A percentile compares a stretch with the other conserved stretches of the same genome.
phyloP scores from a whole-genome alignment of 2,329 filamentous ascomycete species.

The Botrytis sinoallii region DNA sequence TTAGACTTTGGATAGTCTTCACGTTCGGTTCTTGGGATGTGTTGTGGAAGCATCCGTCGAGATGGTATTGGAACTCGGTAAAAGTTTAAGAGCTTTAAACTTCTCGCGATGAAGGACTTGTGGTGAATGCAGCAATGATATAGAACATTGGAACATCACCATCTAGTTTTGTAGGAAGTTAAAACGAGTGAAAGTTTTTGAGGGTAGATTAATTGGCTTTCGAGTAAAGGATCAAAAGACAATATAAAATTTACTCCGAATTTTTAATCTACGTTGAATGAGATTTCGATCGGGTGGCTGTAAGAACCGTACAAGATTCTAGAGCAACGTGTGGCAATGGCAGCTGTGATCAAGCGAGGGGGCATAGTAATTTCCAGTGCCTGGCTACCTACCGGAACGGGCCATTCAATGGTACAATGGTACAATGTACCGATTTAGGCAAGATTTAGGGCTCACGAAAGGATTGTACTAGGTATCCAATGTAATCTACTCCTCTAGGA shows the following conservation, averaged over 20 bases:
- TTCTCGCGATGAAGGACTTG: not conserved
- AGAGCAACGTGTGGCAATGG: not conserved
- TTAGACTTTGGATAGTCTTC: not conserved
- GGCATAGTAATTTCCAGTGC: not conserved
- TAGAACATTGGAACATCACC: not conserved
- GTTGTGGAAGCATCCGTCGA: not conserved
- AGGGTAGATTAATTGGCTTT: not conserved
- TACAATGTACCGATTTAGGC: not conserved
- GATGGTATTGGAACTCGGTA: not conserved
- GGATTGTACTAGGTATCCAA: not conserved
- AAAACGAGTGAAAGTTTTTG: not conserved
- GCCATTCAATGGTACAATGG: not conserved
- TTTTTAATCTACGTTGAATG: not conserved
- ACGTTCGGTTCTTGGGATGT: not conserved
- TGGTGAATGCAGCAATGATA: not conserved
- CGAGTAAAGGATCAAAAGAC: not conserved
- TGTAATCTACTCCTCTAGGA: not conserved
- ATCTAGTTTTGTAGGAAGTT: not conserved
- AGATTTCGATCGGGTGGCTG: constrained; percentile 8
- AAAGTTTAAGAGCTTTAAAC: not conserved
- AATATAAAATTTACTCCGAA: not conserved
- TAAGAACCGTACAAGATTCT: not conserved
- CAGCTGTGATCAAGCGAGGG: not conserved
- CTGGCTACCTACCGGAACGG: not conserved
- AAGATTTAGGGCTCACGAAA: not conserved